These are phyloP conservation scores for Sporothrix brasiliensis DNA, from an alignment of 2,329 filamentous ascomycete genomes.

Conservation along the genomic window DNA sequence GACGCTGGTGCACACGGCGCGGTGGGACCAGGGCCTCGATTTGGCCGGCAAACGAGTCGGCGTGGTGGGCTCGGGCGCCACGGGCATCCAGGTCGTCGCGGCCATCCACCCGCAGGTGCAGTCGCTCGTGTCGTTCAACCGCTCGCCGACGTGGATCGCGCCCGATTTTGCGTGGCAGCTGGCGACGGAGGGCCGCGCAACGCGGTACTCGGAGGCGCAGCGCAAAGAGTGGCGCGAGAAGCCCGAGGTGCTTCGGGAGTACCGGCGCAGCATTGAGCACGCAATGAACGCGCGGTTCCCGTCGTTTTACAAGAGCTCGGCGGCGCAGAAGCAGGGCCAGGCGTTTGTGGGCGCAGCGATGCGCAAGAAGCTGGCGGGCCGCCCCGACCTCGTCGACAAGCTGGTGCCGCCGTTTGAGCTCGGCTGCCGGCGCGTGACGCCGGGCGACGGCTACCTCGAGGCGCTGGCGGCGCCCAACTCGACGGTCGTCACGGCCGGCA, in stretches of 20 bases:
- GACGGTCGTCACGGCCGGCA: conserved; percentile 45
- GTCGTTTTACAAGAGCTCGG: conserved; percentile 21
- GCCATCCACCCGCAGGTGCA: conserved; percentile 19
- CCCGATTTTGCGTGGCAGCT: conserved; percentile 28
- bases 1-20: conserved; percentile 56
- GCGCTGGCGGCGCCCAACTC: conserved; percentile 51
- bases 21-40: conserved; percentile 55
- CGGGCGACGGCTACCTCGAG: conserved; percentile 49
- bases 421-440: conserved; percentile 49
- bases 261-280: conserved; percentile 30
- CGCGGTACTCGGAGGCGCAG: conserved; percentile 31
- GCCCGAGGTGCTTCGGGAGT: conserved; percentile 23
- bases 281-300: conserved; percentile 30
- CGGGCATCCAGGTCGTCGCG: conserved; percentile 52
- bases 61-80: conserved; percentile 58
- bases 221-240: conserved; percentile 20
- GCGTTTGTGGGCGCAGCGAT: conserved; percentile 46
- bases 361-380: conserved; percentile 32
- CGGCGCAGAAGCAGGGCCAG: conserved; percentile 43
- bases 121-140: conserved; percentile 41
- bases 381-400: conserved; percentile 34
- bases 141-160: conserved; percentile 42
- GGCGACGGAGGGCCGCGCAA: conserved; percentile 20
- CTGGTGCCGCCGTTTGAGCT: conserved; percentile 50
- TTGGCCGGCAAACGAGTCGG: conserved; percentile 52